Conservation (phyloP, 2,329 filamentous ascomycete species). For the Colletotrichum sp. region DNA sequence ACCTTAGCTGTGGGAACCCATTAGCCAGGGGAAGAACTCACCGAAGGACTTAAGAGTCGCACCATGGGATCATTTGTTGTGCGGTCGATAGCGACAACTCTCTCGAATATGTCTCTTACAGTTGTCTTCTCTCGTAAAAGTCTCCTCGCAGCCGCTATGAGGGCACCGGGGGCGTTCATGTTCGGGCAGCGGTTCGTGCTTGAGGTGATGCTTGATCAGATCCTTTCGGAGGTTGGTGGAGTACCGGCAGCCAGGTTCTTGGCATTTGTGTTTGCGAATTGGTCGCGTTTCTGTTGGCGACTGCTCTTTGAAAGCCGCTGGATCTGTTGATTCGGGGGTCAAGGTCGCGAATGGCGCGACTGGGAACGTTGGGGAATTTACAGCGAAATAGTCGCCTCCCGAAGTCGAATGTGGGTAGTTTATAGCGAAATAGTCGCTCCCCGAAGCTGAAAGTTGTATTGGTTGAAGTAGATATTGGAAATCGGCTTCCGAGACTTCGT, state of each 20-base stretch:
- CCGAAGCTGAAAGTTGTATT: not conserved
- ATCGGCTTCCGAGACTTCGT: not conserved
- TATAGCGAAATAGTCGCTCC: not conserved
- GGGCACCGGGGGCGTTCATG: not conserved
- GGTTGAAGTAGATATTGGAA: not conserved
- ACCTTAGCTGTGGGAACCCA: not conserved
- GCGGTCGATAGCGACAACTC: not conserved
- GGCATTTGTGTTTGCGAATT: not conserved
- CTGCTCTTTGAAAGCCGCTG: not conserved
- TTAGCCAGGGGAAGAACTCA: fast-evolving
- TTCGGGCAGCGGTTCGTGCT: not conserved
- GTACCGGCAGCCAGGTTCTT: not conserved
- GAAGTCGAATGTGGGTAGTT: not conserved
- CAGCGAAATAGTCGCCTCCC: not conserved
- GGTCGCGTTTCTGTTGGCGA: not conserved
- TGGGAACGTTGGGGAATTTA: not conserved
- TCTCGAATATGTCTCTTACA: not conserved
- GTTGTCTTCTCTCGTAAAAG: not conserved
- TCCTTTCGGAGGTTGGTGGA: not conserved
- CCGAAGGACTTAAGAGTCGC: not conserved
- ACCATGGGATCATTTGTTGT: not conserved
- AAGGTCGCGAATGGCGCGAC: not conserved
- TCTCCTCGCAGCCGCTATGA: not conserved
- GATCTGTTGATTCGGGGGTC: not conserved
- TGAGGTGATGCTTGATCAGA: not conserved